A percentile compares a stretch with the other conserved stretches of the same genome.
These are phyloP conservation scores for Ramalina peruviana DNA, from an alignment of 495 filamentous ascomycete species.

Conservation along the genomic window DNA sequence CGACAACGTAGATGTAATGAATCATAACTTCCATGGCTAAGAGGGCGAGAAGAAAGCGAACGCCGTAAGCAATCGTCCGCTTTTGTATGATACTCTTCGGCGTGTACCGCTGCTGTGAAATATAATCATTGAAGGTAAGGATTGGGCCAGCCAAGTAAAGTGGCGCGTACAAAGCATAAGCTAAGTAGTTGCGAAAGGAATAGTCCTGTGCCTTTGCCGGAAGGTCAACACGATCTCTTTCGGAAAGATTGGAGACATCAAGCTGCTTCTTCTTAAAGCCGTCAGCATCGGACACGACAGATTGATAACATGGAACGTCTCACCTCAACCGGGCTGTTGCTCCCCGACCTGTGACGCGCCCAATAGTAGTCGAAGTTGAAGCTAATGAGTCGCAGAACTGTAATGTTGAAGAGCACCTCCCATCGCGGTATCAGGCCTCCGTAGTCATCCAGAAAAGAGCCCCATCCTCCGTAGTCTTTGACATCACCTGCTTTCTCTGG, in stretches of 20 bases:
- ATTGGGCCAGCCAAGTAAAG: conserved; percentile 90
- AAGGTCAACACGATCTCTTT: conserved; percentile 67
- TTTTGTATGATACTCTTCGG: conserved; percentile 47
- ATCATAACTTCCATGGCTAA: conserved; percentile 90
- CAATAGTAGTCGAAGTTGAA: conserved; percentile 98
- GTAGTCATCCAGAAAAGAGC: conserved; percentile 52
- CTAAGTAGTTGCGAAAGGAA: conserved; percentile 70
- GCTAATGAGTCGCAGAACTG: conserved; percentile 81
- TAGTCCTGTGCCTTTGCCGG: conserved; percentile 60
- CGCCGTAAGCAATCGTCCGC: conserved; percentile 63
- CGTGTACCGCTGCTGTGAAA: conserved; percentile 68
- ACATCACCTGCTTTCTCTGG: conserved; percentile 16
- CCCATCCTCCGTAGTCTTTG: conserved; percentile 38
- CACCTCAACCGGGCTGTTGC: conserved; percentile 69
- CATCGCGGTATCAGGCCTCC: conserved; percentile 76
- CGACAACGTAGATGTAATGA: conserved; percentile 86
- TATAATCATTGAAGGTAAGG: conserved; percentile 95
- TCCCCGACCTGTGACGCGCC: conserved; percentile 53
- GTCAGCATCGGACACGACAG: conserved; percentile 34
- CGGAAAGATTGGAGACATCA: conserved; percentile 70
- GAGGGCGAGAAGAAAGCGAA: conserved; percentile 69
- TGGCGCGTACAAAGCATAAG: conserved; percentile 80
- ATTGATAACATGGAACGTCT: conserved; percentile 17
- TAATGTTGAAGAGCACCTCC: conserved; percentile 95
- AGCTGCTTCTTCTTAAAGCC: conserved; percentile 92